Percentiles rank a stretch among this genome's conserved stretches.
These are phyloP conservation scores for Colletotrichum sp. DNA, from an alignment of 2,329 filamentous ascomycete species.

Conservation along the genomic window DNA sequence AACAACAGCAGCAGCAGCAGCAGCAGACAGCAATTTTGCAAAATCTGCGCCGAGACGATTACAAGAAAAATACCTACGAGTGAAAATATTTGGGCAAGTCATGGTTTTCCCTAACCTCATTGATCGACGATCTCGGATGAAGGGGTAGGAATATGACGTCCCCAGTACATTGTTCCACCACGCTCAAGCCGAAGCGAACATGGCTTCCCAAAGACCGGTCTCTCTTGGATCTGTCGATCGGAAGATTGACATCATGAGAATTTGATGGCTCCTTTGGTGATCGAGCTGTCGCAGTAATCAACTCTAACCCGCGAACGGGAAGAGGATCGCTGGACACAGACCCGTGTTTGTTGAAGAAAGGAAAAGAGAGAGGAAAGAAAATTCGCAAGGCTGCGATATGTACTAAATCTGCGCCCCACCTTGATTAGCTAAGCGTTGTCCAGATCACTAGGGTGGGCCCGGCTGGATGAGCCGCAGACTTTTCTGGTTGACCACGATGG, in stretches of 20 bases:
- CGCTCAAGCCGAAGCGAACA: slow-evolving; percentile 75
- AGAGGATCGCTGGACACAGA: slow-evolving; percentile 87
- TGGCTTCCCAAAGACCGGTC: slow-evolving; percentile 67
- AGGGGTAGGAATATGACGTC: slow-evolving; percentile 87
- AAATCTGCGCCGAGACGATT: no score
- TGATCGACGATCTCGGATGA: slow-evolving; percentile 88
- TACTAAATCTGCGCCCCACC: slow-evolving; percentile 15
- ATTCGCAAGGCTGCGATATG: slow-evolving; percentile 20
- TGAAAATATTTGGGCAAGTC: slow-evolving; percentile 67
- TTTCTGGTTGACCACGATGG: slow-evolving; percentile 19
- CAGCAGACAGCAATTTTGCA: no score
- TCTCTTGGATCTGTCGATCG: slow-evolving; percentile 95
- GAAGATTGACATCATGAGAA: slow-evolving; percentile 81
- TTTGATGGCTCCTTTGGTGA: slow-evolving; percentile 79
- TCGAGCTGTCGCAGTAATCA: slow-evolving; percentile 85
- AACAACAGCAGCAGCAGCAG: background rate
- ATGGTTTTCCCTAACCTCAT: slow-evolving; percentile 95
- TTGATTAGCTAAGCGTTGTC: slow-evolving; percentile 9
- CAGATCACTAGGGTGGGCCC: background rate
- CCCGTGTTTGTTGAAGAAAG: slow-evolving; percentile 62
- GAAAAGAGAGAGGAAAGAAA: slow-evolving; percentile 36
- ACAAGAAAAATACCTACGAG: background rate
- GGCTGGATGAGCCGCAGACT: background rate
- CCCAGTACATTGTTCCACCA: slow-evolving; percentile 60
- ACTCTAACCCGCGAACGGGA: slow-evolving; percentile 68